Evolutionary conservation across 768 basidiomycete genomes (phyloP), one percentile per base, ranked within the genome.

Genomic region (Daedaleopsis nitida): DNA sequence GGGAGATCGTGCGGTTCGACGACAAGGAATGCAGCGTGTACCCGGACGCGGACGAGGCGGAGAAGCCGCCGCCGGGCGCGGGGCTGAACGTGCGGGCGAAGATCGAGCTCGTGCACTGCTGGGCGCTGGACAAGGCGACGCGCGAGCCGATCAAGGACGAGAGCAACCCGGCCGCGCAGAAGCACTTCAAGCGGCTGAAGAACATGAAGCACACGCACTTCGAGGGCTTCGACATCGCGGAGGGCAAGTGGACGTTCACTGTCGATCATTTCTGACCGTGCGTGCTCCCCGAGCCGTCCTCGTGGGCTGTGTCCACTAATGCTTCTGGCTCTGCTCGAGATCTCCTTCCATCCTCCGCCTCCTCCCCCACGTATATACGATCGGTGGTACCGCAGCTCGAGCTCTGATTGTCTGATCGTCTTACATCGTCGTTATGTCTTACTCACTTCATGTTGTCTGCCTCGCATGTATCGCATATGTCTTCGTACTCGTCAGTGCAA

Each of bases 21-120:
- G 88, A 94, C 72, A 92, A 91, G 79, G 94, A 96, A 72, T 92
- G 93, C 69, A 89, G 86, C 51, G 95, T 98, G 39, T 98, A 99
- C 73, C 93, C 94, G 1, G 95, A 96, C 62, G 86, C 86, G 59
- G 88, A 90, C 54, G 88, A 91, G n/a, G 84, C 82, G 49, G 87
- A 91, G 68, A 96, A 96, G 75, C 93, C 94, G 0, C 81, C 86
- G 11, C 82, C 86, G 21, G 94, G 95, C 16, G 80, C 86, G 21
- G 97, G 97, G 39, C 79, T 99, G 57, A 98, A 98, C 70, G 94
- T 96, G 23, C 86, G 83, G 34, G 93, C 96, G 21, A 81, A 80
- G 59, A 84, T 99, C 65, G 80, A 83, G 49, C 77, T 99, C 47
- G 76, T 91, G 65, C 80, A 85, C 55, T 95, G 94, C 76, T 98